Evolutionary conservation across 148 eudicot genomes (phyloP), one percentile per base, ranked within the genome.

Genomic region (Chenopodium formosanum): DNA sequence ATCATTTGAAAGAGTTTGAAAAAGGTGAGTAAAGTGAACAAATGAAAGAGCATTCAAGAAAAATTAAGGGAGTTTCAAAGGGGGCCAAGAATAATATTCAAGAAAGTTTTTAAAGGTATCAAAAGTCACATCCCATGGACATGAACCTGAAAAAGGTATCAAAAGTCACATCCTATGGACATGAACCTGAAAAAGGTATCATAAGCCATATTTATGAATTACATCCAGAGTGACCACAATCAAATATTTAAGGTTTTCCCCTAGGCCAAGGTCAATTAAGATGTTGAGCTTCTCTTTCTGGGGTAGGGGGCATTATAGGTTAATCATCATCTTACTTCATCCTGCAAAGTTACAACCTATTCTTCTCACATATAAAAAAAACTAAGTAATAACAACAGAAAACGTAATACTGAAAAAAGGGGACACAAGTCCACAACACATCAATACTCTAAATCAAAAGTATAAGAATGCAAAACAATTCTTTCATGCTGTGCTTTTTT

Each of bases 141-240:
- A 25, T 25, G 25, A 25, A 89, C 90, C 98, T 94, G 86, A 67
- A 87, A 73, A 72, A 69, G 50, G 73, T 56, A 63, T 66, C 47
- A 53, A 10, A 5, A 12, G 71, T 80, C 25, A 25, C 25, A 25
- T 25, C 25, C 25, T 25, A 25, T 25, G 25, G 25, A 25, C 25
- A 25, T 25, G 25, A 25, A 89, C 90, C 98, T 94, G 86, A 67
- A 87, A 73, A 72, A 70, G 52, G 73, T 56, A 63, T 66, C 48
- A 53, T 7, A 5, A 13, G 72, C 72, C 66, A 77, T 10, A 29
- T 50, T 66, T 40, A 78, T 3, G 22, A 56, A 53, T 52, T 48
- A 60, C 11, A 65, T 29, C 56, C 29, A 47, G 16, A 48, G 50
- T 22, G 58, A 27, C 11, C 17, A 20, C 22, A 76, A 66, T 65